Evolutionary conservation across 495 filamentous ascomycete species (phyloP).

Genomic region (Penicillium waksmanii): DNA sequence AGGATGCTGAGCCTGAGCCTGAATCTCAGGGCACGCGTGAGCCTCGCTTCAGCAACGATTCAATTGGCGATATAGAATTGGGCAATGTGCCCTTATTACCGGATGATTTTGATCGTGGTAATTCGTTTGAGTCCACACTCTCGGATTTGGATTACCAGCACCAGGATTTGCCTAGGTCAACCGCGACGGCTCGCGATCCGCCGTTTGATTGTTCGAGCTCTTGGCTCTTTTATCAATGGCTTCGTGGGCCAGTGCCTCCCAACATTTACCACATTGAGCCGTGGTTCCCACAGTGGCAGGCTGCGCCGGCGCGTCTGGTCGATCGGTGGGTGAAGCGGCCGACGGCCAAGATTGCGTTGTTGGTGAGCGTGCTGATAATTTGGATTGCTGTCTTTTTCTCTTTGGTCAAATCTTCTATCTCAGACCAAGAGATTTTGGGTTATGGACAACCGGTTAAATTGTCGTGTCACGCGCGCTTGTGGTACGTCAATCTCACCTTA

Average conservation of each 20-base stretch:
- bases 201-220: conserved; percentile 33
- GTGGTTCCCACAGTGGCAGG: conserved; percentile 62
- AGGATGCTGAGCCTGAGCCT: conserved; percentile 16
- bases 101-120: conserved; percentile 6
- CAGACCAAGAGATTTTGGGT: conserved; percentile 59
- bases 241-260: conserved; percentile 61
- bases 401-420: conserved; percentile 61
- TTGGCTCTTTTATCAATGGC: conserved; percentile 33
- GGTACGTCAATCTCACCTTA: conserved; percentile 38
- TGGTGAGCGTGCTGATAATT: conserved; percentile 56
- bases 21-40: background rate
- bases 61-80: conserved; percentile 25
- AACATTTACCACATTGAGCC: conserved; percentile 65
- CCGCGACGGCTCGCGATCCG: conserved; percentile 12
- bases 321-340: conserved; percentile 58
- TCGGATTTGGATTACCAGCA: conserved; percentile 14
- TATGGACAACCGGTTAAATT: conserved; percentile 62
- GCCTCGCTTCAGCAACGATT: conserved; percentile 16
- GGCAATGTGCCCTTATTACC: conserved; percentile 29
- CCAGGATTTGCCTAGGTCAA: background rate
- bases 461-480: conserved; percentile 54
- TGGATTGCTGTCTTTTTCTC: conserved; percentile 71
- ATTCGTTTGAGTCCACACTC: conserved; percentile 10
- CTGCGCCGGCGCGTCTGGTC: conserved; percentile 62
- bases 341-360: conserved; percentile 52